phyloP scores from a whole-genome alignment of 108 stramenopile species.

The Cyclotella atomus region DNA sequence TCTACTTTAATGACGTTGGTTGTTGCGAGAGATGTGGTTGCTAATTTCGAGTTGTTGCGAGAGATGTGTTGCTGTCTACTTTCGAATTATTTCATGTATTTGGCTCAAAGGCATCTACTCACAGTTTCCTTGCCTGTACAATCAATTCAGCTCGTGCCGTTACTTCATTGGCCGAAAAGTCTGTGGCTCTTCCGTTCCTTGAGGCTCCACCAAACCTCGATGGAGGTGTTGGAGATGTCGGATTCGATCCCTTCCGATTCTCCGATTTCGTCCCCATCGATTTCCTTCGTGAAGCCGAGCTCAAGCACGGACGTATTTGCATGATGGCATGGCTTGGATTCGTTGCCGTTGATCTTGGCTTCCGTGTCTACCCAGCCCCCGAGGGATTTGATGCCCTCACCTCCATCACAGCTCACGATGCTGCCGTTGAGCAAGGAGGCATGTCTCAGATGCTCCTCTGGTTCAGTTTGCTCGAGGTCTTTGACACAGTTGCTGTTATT shows the following conservation, averaged over 20 bases:
- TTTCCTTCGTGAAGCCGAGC: slow-evolving; percentile 92
- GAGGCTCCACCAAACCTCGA: slow-evolving; percentile 88
- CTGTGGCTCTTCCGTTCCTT: slow-evolving; percentile 92
- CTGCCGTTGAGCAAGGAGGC: slow-evolving; percentile 79
- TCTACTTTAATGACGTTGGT: no score
- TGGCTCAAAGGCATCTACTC: neutral
- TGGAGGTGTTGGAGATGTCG: slow-evolving; percentile 90
- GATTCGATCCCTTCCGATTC: slow-evolving; percentile 95
- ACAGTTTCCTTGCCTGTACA: neutral
- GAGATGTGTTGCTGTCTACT: no score
- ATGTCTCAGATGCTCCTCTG: slow-evolving; percentile 86
- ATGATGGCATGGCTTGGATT: slow-evolving; percentile 95
- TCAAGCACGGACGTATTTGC: slow-evolving; percentile 96
- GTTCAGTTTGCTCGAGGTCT: slow-evolving; percentile 77
- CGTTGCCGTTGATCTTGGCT: slow-evolving; percentile 83
- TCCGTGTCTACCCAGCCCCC: slow-evolving; percentile 79
- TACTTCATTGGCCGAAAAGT: slow-evolving; percentile 44
- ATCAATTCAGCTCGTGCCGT: slow-evolving; percentile 14
- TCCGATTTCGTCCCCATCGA: slow-evolving; percentile 88
- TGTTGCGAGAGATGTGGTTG: no score
- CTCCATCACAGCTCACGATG: slow-evolving; percentile 83
- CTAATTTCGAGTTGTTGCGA: no score
- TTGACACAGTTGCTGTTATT: slow-evolving; percentile 68
- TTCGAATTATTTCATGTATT: neutral
- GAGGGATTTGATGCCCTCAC: slow-evolving; percentile 74